phyloP scores from a whole-genome alignment of 208 protist genomes.

The Trichomonas vaginalis region DNA sequence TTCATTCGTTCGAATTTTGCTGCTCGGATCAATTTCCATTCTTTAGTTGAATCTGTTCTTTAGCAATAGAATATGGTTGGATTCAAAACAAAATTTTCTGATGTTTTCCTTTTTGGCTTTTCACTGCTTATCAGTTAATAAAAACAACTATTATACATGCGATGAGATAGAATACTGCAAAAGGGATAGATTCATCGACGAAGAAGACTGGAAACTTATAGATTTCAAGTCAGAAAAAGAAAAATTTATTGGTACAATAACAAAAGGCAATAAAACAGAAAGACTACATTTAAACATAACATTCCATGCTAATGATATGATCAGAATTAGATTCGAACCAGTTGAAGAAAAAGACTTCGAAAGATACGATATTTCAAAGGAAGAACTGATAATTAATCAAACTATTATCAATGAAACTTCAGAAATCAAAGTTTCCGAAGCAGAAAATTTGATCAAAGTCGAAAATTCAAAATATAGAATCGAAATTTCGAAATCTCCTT shows the following conservation, averaged over 20 bases:
- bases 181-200: neutral
- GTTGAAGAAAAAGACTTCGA: neutral
- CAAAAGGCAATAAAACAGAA: neutral
- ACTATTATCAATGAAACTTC: neutral
- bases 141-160: neutral
- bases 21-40: too few species aligned
- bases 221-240: neutral
- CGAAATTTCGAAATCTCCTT: neutral
- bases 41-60: too few species aligned
- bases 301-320: neutral
- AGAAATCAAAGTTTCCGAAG: neutral
- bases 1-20: too few species aligned
- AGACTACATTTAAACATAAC: neutral
- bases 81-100: too few species aligned
- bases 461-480: neutral
- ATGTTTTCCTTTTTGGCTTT: neutral
- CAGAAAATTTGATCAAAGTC: neutral
- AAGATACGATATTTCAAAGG: neutral
- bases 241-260: neutral
- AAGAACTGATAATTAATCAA: neutral
- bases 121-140: neutral
- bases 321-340: neutral
- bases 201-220: neutral
- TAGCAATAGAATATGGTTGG: too few species aligned
- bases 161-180: neutral